Evolutionary conservation across 805 yeast genomes (phyloP).

Genomic region (Cyberlindnera euphorbiae): DNA sequence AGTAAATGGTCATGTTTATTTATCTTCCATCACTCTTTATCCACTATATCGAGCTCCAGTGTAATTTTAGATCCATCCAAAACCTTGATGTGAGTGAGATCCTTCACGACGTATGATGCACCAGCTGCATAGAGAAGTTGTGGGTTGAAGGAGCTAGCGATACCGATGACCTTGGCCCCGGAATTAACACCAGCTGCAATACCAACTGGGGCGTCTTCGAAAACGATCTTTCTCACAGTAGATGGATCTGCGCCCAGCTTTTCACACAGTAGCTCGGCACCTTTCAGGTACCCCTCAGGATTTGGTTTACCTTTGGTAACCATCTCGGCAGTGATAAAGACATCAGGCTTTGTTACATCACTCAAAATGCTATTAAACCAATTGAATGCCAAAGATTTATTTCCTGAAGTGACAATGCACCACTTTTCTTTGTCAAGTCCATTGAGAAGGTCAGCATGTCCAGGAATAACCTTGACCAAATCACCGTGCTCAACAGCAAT

Average conservation of each 20-base stretch:
- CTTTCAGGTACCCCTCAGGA: slow-evolving; percentile 66
- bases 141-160: slow-evolving; percentile 73
- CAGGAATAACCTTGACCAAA: slow-evolving; percentile 70
- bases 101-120: slow-evolving; percentile 77
- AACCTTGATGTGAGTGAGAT: slow-evolving; percentile 38
- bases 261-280: slow-evolving; percentile 42
- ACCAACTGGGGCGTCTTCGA: slow-evolving; percentile 92
- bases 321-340: slow-evolving; percentile 79
- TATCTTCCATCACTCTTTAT: slow-evolving; percentile 8
- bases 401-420: slow-evolving; percentile 89
- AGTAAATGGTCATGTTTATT: not conserved
- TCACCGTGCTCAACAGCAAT: slow-evolving; percentile 72
- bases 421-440: slow-evolving; percentile 50
- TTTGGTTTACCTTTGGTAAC: slow-evolving; percentile 81
- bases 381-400: slow-evolving; percentile 67
- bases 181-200: slow-evolving; percentile 80
- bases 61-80: slow-evolving; percentile 21
- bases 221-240: slow-evolving; percentile 50
- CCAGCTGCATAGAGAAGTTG: slow-evolving; percentile 51
- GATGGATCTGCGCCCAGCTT: slow-evolving; percentile 33
- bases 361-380: slow-evolving; percentile 64
- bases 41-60: slow-evolving; percentile 23
- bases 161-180: slow-evolving; percentile 80
- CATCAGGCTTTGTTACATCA: slow-evolving; percentile 57
- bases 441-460: slow-evolving; percentile 61